Evolutionary conservation across 805 yeast genomes (phyloP).

Genomic region (Candida multigemmis): DNA sequence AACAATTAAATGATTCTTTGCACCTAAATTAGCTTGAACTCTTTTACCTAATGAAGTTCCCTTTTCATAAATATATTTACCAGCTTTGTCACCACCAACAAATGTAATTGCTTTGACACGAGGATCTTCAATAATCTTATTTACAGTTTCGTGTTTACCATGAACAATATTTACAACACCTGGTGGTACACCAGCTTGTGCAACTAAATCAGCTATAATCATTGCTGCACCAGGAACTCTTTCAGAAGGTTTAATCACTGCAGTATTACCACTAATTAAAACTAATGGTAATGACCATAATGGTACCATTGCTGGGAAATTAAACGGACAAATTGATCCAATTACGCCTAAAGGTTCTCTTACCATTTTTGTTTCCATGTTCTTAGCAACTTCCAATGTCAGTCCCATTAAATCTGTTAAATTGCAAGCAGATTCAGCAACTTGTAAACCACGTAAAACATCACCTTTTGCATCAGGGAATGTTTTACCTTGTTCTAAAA

Average conservation of each 20-base stretch:
- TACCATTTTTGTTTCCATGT: constrained; percentile 72
- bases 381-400: constrained; percentile 57
- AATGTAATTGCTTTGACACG: constrained; percentile 70
- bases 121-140: constrained; percentile 61
- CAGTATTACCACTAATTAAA: constrained; percentile 65
- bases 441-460: constrained; percentile 69
- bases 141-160: constrained; percentile 67
- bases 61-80: constrained; percentile 58
- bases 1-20: constrained; percentile 69
- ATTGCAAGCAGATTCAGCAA: constrained; percentile 66
- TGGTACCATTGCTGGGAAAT: constrained; percentile 81
- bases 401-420: constrained; percentile 59
- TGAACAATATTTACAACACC: constrained; percentile 68
- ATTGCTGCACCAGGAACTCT: constrained; percentile 78
- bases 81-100: constrained; percentile 76
- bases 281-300: constrained; percentile 58
- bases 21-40: constrained; percentile 72
- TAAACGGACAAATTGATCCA: constrained; percentile 73
- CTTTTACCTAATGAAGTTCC: constrained; percentile 65
- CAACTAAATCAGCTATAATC: constrained; percentile 61
- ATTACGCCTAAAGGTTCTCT: constrained; percentile 71
- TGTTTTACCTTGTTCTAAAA: constrained; percentile 55
- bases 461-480: constrained; percentile 67
- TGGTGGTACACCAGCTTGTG: constrained; percentile 67
- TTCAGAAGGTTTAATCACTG: constrained; percentile 55